Base-by-base conservation (phyloP, 2,329 filamentous ascomycete genomes). In the Alternaria infectoria region DNA sequence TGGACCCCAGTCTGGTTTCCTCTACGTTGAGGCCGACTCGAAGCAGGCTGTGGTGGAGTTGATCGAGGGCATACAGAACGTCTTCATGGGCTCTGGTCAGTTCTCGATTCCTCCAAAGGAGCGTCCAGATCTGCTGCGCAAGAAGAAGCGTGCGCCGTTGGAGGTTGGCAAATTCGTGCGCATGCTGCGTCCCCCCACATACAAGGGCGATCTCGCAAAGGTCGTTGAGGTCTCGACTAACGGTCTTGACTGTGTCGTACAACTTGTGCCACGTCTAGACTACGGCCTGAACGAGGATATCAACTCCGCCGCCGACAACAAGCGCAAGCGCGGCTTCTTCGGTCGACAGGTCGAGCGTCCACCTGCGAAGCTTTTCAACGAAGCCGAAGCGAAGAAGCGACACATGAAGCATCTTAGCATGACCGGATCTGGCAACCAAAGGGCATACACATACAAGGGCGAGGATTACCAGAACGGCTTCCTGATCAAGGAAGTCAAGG, bases 401-500 rank as follows among this genome's bases (percentile, higher is more conserved):
- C 91, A 97, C 74, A 88, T 90, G 25, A 87, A 86, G 70, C 86
- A 87, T 73, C 80, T 91, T 7, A 83, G 80, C 55, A 82, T 84
- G 71, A 82, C 83, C 11, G 84, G 84, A 49, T 84, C 84, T 10
- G 79, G 88, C 54, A 84, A 84, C 45, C 84, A 83, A 61, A 95
- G 93, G 75, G 89, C 87, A 7, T 98, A 92, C 88, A 90, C 85
- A 4, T 98, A 96, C 79, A 91, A 93, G 77, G 90, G 90, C 46
- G 95, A 99, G 26, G 91, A 93, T 50, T 99, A 97, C 70, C 88
- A 96, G 62, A 93, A 97, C 72, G 96, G 96, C 3, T 98, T 97
- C 81, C 88, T 96, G 64, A 89, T 97, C 74, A 97, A 97, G 81
- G 93, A 96, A 66, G 91, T 97, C 83, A 96, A 95, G 80, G 91